These are phyloP conservation scores for Podila clonocystis DNA, from an alignment of 192 early-diverging fungal genomes.

Conservation along the genomic window DNA sequence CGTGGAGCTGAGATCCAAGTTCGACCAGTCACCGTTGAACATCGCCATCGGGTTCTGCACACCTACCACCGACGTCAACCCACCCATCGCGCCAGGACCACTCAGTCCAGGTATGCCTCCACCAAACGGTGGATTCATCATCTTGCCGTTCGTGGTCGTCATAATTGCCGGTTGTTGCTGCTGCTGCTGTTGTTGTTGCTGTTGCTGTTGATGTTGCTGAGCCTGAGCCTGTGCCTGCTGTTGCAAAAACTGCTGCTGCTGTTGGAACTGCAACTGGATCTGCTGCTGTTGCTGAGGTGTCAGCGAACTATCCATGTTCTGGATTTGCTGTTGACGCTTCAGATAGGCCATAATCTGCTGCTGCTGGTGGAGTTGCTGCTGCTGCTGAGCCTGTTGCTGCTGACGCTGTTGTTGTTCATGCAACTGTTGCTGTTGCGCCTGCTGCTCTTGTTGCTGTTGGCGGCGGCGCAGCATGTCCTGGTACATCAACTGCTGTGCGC, in stretches of 20 bases:
- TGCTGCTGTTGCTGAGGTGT: conserved; percentile 48
- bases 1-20: conserved; percentile 41
- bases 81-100: conserved; percentile 8
- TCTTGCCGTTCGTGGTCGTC: conserved; percentile 52
- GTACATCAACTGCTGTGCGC: conserved; percentile 47
- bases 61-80: conserved; percentile 25
- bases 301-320: conserved; percentile 44
- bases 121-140: conserved; percentile 40
- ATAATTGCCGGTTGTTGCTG: conserved; percentile 29
- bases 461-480: conserved; percentile 50
- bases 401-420: conserved; percentile 24
- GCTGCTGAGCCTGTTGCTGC: conserved; percentile 35
- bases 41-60: conserved; percentile 52
- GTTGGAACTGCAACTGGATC: conserved; percentile 26
- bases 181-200: conserved; percentile 21
- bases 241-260: conserved; percentile 21
- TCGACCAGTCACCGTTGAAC: conserved; percentile 51
- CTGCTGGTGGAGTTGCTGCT: conserved; percentile 44
- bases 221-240: conserved; percentile 7
- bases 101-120: conserved; percentile 10
- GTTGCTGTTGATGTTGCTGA: conserved; percentile 6
- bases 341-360: conserved; percentile 50
- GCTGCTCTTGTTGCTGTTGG: conserved; percentile 43
- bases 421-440: conserved; percentile 12
- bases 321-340: conserved; percentile 50